Percentiles rank a stretch among this genome's conserved stretches.
Conservation (phyloP, 805 yeast genomes). For the Saccharomyces paradoxus region DNA sequence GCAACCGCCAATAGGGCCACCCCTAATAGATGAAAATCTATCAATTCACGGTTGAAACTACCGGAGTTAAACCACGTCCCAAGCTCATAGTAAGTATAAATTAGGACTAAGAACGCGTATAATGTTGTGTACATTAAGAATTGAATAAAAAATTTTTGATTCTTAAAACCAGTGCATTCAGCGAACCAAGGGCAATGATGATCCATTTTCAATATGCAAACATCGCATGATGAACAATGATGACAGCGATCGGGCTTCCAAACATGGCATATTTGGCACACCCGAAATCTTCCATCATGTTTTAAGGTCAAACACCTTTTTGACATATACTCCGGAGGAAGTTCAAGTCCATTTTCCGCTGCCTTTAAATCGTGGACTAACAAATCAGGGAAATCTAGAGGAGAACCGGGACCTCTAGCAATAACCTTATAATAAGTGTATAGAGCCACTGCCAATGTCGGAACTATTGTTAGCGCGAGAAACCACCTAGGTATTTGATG, state of each 20-base stretch:
- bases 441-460: slow-evolving; percentile 17
- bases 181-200: slow-evolving; percentile 96
- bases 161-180: slow-evolving; percentile 72
- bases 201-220: slow-evolving; percentile 78
- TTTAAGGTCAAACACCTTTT: slow-evolving; percentile 39
- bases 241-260: slow-evolving; percentile 85
- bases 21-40: slow-evolving; percentile 54
- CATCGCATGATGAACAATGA: slow-evolving; percentile 68
- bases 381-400: slow-evolving; percentile 46
- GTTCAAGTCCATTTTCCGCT: slow-evolving; percentile 22
- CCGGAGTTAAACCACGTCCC: slow-evolving; percentile 41
- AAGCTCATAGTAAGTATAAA: slow-evolving; percentile 36
- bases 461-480: slow-evolving; percentile 2
- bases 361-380: slow-evolving; percentile 24
- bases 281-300: slow-evolving; percentile 57
- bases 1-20: slow-evolving; percentile 47
- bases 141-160: slow-evolving; percentile 75
- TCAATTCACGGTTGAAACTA: slow-evolving; percentile 34
- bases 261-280: slow-evolving; percentile 58
- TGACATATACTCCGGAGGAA: slow-evolving; percentile 38
- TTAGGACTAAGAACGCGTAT: slow-evolving; percentile 38
- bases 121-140: slow-evolving; percentile 49
- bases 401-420: slow-evolving; percentile 56
- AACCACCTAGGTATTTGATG: slow-evolving; percentile 8
- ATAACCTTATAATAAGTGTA: slow-evolving; percentile 48